Base-by-base conservation (phyloP, 1,139 yeast species). In the Magnusiomyces tetraspermus region DNA sequence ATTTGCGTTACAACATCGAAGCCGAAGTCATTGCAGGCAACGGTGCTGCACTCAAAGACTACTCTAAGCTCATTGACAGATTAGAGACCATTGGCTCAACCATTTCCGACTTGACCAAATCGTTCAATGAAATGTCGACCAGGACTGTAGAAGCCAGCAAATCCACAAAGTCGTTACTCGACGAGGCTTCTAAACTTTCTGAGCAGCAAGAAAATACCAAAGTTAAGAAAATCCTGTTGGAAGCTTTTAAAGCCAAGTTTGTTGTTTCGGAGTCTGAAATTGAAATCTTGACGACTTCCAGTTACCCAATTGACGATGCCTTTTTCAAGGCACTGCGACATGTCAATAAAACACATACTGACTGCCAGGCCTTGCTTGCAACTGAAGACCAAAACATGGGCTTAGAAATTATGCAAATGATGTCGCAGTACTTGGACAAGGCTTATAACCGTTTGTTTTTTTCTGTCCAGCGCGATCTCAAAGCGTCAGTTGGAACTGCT, bases 331-430 rank as follows among this genome's bases (percentile, higher is more conserved):
- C 80, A 0, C 70, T 90, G 48, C 68, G 71, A 23, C 83, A 81
- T 61, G 83, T 87, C 15, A 82, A 83, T 60, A 63, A 64, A 31
- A 83, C 89, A 28, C 80, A 82, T 62, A 76, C 77, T 41, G 79
- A 82, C 57, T 86, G 95, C 57, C 80, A 83, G 54, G 77, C 83
- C 24, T 71, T 87, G 50, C 74, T 86, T 40, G 77, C 85, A 8
- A 74, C 82, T 61, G 86, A 83, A 49, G 53, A 50, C 62, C 84
- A 83, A n/a, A 76, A 76, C 50, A 71, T 87, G 28, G 96, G 97
- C 1, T 65, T 78, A 40, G 79, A 80, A 48, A 79, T 90, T 50
- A 79, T 89, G 79, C 70, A 76, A 13, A 77, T 80, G 59, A 77
- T 81, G 69, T 76, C 78, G 41, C 70, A 67, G n/a, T 67, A 78